A percentile compares a stretch with the other conserved stretches of the same genome.
phyloP scores from a whole-genome alignment of 805 yeast species.

The Clavispora asparagi region DNA sequence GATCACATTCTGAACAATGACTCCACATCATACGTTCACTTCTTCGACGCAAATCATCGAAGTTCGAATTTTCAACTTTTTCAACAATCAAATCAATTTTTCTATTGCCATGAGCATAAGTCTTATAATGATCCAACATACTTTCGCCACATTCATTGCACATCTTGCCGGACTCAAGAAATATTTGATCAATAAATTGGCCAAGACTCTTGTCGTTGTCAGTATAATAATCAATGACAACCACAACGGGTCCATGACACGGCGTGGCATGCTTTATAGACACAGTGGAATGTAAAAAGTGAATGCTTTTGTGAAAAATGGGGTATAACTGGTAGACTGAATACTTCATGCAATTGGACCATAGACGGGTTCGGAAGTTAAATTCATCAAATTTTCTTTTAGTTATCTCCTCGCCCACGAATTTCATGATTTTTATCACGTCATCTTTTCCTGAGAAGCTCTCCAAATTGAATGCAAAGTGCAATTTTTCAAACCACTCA shows the following conservation, averaged over 20 bases:
- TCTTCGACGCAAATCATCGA: slow-evolving; percentile 18
- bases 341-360: slow-evolving; percentile 35
- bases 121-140: slow-evolving; percentile 69
- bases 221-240: slow-evolving; percentile 81
- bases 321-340: slow-evolving; percentile 39
- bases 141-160: slow-evolving; percentile 81
- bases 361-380: slow-evolving; percentile 41
- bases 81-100: slow-evolving; percentile 76
- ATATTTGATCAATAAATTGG: slow-evolving; percentile 75
- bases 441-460: slow-evolving; percentile 29
- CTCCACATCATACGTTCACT: slow-evolving; percentile 86
- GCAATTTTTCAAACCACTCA: slow-evolving; percentile 22
- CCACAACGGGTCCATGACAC: slow-evolving; percentile 85
- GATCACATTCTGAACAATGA: slow-evolving; percentile 74
- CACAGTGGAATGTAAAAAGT: slow-evolving; percentile 75
- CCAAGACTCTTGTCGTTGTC: slow-evolving; percentile 90
- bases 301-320: slow-evolving; percentile 66
- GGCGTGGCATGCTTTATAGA: slow-evolving; percentile 84
- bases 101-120: slow-evolving; percentile 85
- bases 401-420: slow-evolving; percentile 28
- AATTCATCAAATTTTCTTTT: slow-evolving; percentile 49
- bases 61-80: slow-evolving; percentile 25
- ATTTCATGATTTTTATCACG: slow-evolving; percentile 32
- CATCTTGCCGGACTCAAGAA: slow-evolving; percentile 55
- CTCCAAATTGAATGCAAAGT: slow-evolving; percentile 19